phyloP scores from a whole-genome alignment of 129 eudicot genomes.

The Erigeron canadensis region DNA sequence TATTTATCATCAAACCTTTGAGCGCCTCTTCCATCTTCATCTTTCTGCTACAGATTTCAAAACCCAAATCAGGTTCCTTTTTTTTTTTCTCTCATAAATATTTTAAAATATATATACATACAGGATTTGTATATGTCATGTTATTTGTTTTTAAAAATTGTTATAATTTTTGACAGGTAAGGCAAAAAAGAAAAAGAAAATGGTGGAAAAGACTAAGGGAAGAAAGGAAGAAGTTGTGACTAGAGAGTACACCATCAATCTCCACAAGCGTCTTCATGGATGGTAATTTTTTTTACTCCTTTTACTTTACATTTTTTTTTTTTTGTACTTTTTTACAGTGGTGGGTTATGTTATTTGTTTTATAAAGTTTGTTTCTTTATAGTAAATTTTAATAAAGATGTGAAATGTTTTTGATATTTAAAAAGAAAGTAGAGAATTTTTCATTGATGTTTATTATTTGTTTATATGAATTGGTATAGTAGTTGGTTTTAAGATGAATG shows the following conservation, averaged over 20 bases:
- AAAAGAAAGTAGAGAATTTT: too few relatives aligned
- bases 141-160: background rate
- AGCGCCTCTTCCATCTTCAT: too few relatives aligned
- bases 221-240: slow-evolving; percentile 68
- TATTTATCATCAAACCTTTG: too few relatives aligned
- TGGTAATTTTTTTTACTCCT: slow-evolving; percentile 45
- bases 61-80: background rate
- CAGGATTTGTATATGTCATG: background rate
- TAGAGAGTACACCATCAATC: slow-evolving; percentile 70
- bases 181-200: slow-evolving; percentile 22
- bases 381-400: too few relatives aligned
- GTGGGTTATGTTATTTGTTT: too few relatives aligned
- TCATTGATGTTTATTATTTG: too few relatives aligned
- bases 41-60: background rate
- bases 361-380: too few relatives aligned
- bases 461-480: too few relatives aligned
- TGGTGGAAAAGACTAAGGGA: slow-evolving; percentile 62
- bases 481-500: too few relatives aligned
- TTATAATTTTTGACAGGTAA: slow-evolving; percentile 14
- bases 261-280: slow-evolving; percentile 69
- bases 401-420: too few relatives aligned
- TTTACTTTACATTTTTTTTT: too few relatives aligned
- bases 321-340: background rate
- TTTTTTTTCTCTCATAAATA: background rate
- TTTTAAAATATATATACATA: too few relatives aligned